Base-by-base conservation (phyloP, 345 rosid genomes). In the Melaleuca alternifolia region DNA sequence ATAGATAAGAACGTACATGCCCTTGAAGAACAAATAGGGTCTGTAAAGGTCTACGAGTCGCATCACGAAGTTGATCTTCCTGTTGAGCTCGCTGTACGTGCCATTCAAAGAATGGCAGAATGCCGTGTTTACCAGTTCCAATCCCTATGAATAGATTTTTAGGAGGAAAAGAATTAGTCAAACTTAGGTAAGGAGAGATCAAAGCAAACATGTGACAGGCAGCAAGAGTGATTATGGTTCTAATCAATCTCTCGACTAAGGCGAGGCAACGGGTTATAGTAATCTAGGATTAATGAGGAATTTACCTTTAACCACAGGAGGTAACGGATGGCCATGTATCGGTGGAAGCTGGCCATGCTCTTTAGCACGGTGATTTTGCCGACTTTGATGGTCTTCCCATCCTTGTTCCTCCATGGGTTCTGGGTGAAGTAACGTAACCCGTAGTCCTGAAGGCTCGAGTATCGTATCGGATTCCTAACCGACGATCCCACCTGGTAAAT, bases 381-480 rank as follows among this genome's bases (percentile, higher is more conserved):
- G 48, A 96, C 98, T 5, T n/a, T 89, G 28, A 97, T 92, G 6
- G 92, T 90, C 87, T 94, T 97, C 9, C 99, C 99, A 12, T 95
- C 94, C 82, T 97, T 95, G 84, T 93, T 92, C 75, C 91, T 91
- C 99, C 98, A 97, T 20, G 99, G 99, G 50, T 92, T 90, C n/a
- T 85, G 54, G 10, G 90, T 89, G 89, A 93, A 93, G 87, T 92
- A 92, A 83, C 30, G 28, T 6, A 26, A 24, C 0, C 56, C 87
- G 50, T 83, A 90, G 23, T 91, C 91, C 33, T 86, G 91, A 57
- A 92, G 88, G 56, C 85, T 62, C 3, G 51, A 41, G 57, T 89
- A 85, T 13, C 84, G 89, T 12, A 92, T 0, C 9, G 92, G 91
- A 82, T 93, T 89, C 85, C 90, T 89, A 0, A 83, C 51, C 10